Evolutionary conservation across 768 basidiomycete species (phyloP).

Genomic region (Hysterangium stoloniferum): DNA sequence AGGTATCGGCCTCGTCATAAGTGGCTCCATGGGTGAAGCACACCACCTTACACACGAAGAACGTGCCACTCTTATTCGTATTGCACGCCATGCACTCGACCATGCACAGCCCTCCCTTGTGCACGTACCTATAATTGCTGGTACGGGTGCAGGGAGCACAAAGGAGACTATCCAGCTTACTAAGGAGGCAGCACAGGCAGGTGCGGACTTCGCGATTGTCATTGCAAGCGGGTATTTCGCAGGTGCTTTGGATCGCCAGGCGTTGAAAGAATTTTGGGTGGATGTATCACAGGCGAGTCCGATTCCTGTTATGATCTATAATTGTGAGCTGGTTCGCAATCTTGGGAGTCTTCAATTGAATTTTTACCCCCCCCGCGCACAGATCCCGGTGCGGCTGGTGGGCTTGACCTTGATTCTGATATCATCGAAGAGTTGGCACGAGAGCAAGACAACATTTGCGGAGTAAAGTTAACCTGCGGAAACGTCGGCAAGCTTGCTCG

Average conservation of each 20-base stretch:
- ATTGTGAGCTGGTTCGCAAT: conserved; percentile 46
- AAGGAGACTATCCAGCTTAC: conserved; percentile 72
- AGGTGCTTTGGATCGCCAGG: conserved; percentile 59
- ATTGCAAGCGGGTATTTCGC: conserved; percentile 86
- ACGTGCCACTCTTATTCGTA: conserved; percentile 53
- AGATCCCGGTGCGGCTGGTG: conserved; percentile 85
- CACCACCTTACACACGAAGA: conserved; percentile 65
- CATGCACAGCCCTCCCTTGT: conserved; percentile 38
- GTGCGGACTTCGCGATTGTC: conserved; percentile 82
- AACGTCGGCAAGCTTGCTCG: conserved; percentile 89
- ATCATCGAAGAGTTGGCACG: conserved; percentile 72
- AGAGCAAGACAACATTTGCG: conserved; percentile 70
- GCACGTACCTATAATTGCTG: conserved; percentile 64
- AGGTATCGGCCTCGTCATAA: conserved; percentile 64
- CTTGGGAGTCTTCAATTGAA: background rate
- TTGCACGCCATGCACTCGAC: conserved; percentile 67
- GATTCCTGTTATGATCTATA: conserved; percentile 84
- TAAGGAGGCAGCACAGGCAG: conserved; percentile 71
- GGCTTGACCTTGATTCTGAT: conserved; percentile 89
- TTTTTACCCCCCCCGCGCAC: background rate
- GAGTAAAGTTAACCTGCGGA: conserved; percentile 91
- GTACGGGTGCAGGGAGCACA: conserved; percentile 79
- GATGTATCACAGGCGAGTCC: conserved; percentile 76
- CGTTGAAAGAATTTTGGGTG: conserved; percentile 71
- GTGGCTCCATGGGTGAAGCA: conserved; percentile 85